Conservation (phyloP, 148 eudicot species). For the Diospyros kaki region DNA sequence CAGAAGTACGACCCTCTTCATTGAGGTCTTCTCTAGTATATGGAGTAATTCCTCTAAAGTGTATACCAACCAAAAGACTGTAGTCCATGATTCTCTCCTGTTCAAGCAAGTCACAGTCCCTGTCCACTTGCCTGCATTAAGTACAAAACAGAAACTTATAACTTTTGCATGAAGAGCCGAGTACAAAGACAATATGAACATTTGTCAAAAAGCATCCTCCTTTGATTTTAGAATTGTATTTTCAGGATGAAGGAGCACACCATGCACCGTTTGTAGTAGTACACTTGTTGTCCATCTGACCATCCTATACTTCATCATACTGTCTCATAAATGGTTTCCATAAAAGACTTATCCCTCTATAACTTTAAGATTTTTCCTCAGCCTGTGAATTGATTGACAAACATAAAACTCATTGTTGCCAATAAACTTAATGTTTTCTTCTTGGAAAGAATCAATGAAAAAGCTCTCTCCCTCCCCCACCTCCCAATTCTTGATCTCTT, state of each 20-base stretch:
- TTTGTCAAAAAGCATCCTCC: background rate
- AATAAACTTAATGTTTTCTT: too few species aligned
- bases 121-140: conserved; percentile 39
- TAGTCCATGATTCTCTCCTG: conserved; percentile 50
- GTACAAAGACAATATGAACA: background rate
- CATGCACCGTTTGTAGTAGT: too few species aligned
- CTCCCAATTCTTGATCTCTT: too few species aligned
- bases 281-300: too few species aligned
- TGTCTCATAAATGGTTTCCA: too few species aligned
- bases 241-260: background rate
- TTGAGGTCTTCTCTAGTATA: conserved; percentile 15
- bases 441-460: too few species aligned
- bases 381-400: too few species aligned
- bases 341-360: too few species aligned
- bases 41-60: conserved; percentile 27
- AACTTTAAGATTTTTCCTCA: too few species aligned
- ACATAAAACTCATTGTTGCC: too few species aligned
- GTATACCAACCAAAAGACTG: conserved; percentile 44
- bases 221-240: background rate
- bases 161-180: background rate
- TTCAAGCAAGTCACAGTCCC: conserved; percentile 45
- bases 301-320: too few species aligned
- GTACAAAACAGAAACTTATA: background rate
- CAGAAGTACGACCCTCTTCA: conserved; percentile 10
- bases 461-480: too few species aligned